Conservation (phyloP, 306 rosid species). For the Luffa aegyptiaca region DNA sequence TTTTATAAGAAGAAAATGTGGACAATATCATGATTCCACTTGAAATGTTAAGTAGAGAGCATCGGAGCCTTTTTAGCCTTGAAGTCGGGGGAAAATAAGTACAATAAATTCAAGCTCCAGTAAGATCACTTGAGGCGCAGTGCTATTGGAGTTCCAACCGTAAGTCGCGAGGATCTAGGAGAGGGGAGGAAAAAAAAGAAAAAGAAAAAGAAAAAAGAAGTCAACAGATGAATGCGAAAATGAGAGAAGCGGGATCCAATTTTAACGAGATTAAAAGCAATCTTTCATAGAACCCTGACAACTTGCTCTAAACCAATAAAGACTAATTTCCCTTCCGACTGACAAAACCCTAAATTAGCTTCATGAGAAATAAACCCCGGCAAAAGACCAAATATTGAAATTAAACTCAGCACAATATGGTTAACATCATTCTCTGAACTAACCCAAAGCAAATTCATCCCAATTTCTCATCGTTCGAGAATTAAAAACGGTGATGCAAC, state of each 20-base stretch:
- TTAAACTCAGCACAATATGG: background rate
- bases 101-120: constrained; percentile 1
- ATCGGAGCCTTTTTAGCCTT: background rate
- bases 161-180: background rate
- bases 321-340: background rate
- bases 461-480: background rate
- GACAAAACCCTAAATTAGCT: background rate
- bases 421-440: background rate
- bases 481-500: constrained; percentile 16
- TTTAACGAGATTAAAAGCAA: background rate
- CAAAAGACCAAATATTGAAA: background rate
- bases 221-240: background rate
- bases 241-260: background rate
- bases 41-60: background rate
- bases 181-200: background rate
- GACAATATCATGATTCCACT: constrained; percentile 5
- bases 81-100: background rate
- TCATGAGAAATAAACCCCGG: background rate
- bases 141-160: background rate
- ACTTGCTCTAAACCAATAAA: background rate
- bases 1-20: background rate
- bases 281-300: background rate
- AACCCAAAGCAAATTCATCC: constrained; percentile 6
- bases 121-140: constrained; percentile 1
- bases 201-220: background rate